These are phyloP conservation scores for Russula griseocarnosa DNA, from an alignment of 768 basidiomycete species.

Conservation along the genomic window DNA sequence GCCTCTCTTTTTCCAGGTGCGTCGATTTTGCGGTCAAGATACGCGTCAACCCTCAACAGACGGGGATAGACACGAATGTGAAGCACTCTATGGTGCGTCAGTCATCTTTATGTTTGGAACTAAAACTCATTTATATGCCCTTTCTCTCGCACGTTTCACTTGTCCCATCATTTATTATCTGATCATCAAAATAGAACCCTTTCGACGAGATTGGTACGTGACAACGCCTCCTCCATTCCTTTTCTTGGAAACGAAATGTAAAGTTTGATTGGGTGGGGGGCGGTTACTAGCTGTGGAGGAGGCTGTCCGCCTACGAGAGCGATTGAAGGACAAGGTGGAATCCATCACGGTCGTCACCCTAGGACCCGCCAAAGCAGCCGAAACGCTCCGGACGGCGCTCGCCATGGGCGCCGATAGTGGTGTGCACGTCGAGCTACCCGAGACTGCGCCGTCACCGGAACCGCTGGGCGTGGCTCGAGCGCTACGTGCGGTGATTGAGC, in stretches of 20 bases:
- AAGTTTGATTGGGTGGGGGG: background rate
- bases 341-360: conserved; percentile 93
- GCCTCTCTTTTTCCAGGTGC: conserved; percentile 47
- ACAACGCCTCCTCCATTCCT: background rate
- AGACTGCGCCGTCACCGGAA: conserved; percentile 69
- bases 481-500: conserved; percentile 68
- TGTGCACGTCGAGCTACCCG: conserved; percentile 84
- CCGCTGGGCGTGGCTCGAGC: conserved; percentile 89
- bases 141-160: background rate
- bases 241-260: background rate
- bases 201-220: conserved; percentile 94
- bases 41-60: conserved; percentile 91
- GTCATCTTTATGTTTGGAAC: background rate
- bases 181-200: conserved; percentile 63
- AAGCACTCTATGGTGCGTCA: conserved; percentile 94
- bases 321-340: conserved; percentile 68
- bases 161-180: background rate
- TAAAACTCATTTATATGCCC: background rate
- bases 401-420: conserved; percentile 97
- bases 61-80: conserved; percentile 92
- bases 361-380: conserved; percentile 83
- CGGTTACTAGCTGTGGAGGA: conserved; percentile 80
- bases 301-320: conserved; percentile 89
- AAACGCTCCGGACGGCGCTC: conserved; percentile 91
- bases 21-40: conserved; percentile 99